Conservation (phyloP, 176 grass and related monocot species). For the Paspalum notatum region DNA sequence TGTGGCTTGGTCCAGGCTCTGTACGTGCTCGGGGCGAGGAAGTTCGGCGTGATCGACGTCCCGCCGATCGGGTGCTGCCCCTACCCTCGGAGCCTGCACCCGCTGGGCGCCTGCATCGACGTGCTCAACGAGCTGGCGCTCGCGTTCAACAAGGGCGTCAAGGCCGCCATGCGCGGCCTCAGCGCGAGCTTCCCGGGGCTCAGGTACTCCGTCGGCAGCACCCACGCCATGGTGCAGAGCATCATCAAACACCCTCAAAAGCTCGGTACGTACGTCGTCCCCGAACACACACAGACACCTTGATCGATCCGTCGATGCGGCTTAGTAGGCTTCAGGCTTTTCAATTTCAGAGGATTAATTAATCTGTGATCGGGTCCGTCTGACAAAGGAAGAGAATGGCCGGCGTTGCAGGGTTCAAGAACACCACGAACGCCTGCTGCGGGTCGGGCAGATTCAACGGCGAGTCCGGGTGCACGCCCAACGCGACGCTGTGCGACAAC, state of each 20-base stretch:
- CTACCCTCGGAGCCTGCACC: conserved; percentile 80
- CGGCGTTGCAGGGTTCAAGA: conserved; percentile 55
- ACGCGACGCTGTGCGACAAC: conserved; percentile 67
- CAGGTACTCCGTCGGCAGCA: conserved; percentile 88
- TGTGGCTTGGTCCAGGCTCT: conserved; percentile 35
- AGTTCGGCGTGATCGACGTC: conserved; percentile 77
- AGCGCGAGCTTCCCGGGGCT: conserved; percentile 49
- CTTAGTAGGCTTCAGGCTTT: background rate
- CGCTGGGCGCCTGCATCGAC: conserved; percentile 76
- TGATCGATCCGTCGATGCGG: background rate
- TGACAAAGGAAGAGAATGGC: background rate
- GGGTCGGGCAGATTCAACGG: conserved; percentile 78
- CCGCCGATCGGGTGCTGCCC: conserved; percentile 92
- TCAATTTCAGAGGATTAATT: background rate
- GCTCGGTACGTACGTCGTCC: conserved; percentile 70
- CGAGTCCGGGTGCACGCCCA: conserved; percentile 64
- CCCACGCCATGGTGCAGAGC: conserved; percentile 74
- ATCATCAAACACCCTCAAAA: conserved; percentile 75
- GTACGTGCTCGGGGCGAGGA: conserved; percentile 76
- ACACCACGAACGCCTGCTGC: conserved; percentile 64
- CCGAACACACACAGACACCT: background rate
- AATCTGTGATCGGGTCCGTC: no score
- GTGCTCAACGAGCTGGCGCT: conserved; percentile 71
- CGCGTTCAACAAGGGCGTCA: conserved; percentile 72
- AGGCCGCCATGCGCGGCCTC: conserved; percentile 59